Percentiles rank a stretch among this genome's conserved stretches.
Evolutionary conservation across 2,329 filamentous ascomycete genomes (phyloP).

Genomic region (Elsinoe ampelina): DNA sequence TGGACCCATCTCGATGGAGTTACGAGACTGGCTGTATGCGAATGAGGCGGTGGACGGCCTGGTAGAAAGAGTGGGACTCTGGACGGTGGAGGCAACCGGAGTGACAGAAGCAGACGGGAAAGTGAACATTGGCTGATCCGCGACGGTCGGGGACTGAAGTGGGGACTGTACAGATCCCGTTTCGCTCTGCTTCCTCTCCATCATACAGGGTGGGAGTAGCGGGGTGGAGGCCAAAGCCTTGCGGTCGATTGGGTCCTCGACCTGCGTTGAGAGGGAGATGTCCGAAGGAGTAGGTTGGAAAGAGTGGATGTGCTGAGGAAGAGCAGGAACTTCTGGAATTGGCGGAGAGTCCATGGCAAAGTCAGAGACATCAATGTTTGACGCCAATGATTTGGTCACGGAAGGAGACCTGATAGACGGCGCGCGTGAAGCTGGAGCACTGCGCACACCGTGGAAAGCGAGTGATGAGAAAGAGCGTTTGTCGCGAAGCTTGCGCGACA

Average conservation of each 20-base stretch:
- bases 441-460: constrained; percentile 20
- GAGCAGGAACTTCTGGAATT: constrained; percentile 17
- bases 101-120: constrained; percentile 26
- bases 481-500: constrained; percentile 39
- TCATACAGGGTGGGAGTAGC: constrained; percentile 72
- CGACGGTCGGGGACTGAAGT: constrained; percentile 75
- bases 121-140: constrained; percentile 34
- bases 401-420: constrained; percentile 72
- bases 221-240: constrained; percentile 68
- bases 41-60: constrained; percentile 73
- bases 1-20: constrained; percentile 43
- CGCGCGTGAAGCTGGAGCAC: constrained; percentile 37
- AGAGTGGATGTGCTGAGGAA: constrained; percentile 6
- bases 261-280: constrained; percentile 18
- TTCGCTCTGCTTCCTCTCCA: constrained; percentile 42
- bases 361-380: constrained; percentile 28
- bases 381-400: constrained; percentile 53
- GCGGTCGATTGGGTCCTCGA: constrained; percentile 42
- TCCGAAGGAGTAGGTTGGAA: constrained; percentile 17
- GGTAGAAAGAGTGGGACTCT: constrained; percentile 62
- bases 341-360: constrained; percentile 29
- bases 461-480: constrained; percentile 10
- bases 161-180: constrained; percentile 61
- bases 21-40: constrained; percentile 39
- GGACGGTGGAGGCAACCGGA: constrained; percentile 29